Percentiles rank a stretch among this genome's conserved stretches.
Evolutionary conservation across 225 moss, liverwort and hornwort species (phyloP).

Genomic region (Antitrichia curtipendula): DNA sequence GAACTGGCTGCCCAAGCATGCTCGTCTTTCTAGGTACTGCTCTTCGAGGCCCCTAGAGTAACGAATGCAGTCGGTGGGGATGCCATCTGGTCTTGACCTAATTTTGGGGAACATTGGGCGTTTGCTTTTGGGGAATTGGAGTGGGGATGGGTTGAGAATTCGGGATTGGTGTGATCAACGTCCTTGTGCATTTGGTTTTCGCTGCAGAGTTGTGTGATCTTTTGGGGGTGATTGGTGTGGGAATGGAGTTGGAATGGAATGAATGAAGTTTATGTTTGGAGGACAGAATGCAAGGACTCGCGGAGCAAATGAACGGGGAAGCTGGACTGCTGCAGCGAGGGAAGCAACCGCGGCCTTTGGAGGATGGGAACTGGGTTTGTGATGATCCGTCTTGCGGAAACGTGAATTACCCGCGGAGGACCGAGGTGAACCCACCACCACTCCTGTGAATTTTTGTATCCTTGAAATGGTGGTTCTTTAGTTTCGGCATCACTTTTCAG

Average conservation of each 20-base stretch:
- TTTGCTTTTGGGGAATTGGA: not conserved
- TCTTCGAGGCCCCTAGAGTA: not conserved
- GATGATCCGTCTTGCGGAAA: constrained; percentile 85
- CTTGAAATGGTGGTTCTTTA: not conserved
- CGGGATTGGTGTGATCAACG: not conserved
- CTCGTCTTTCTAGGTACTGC: constrained; percentile 62
- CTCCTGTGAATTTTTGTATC: not conserved
- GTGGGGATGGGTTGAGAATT: too few relatives aligned
- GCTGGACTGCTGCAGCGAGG: constrained; percentile 66
- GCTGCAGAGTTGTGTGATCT: not conserved
- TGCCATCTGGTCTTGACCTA: not conserved
- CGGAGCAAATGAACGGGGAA: constrained; percentile 92
- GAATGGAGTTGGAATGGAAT: not conserved
- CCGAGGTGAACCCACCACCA: constrained; percentile 43
- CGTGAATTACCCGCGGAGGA: constrained; percentile 95
- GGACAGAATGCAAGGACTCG: constrained; percentile 70
- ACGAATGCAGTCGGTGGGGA: not conserved
- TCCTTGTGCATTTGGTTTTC: not conserved
- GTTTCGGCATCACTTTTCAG: not conserved
- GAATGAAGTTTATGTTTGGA: not conserved
- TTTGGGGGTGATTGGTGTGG: not conserved
- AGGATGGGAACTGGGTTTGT: constrained; percentile 99
- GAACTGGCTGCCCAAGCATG: constrained; percentile 78
- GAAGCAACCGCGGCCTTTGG: constrained; percentile 94
- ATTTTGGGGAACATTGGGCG: not conserved